Conservation (phyloP, 163 green algal species). For the Scenedesmus sp. region DNA sequence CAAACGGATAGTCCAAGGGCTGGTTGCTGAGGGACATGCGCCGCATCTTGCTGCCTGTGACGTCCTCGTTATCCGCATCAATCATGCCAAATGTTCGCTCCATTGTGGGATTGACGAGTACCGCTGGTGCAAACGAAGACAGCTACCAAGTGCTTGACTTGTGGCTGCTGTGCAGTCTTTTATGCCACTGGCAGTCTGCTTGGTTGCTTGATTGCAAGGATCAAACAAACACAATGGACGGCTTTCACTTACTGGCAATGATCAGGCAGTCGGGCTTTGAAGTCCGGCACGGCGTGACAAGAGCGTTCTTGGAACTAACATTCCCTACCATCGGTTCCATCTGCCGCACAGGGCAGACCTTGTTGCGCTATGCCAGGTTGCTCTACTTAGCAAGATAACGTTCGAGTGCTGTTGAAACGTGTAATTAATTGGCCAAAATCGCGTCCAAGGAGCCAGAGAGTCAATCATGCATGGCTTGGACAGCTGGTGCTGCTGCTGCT, state of each 20-base stretch:
- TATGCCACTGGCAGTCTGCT: not conserved
- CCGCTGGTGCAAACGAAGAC: not conserved
- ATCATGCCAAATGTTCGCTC: not conserved
- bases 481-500: no score
- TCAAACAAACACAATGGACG: no score
- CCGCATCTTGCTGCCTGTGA: not conserved
- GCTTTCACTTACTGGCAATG: no score
- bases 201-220: no score
- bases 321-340: not conserved
- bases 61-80: not conserved
- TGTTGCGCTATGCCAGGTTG: no score
- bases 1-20: constrained; percentile 1
- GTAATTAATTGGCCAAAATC: no score
- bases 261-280: no score
- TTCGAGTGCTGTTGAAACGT: no score
- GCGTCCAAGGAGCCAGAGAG: no score
- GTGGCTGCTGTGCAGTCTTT: not conserved
- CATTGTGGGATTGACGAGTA: not conserved
- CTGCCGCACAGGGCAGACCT: not conserved
- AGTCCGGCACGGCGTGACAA: not conserved
- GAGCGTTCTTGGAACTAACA: constrained; percentile 4
- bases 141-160: not conserved
- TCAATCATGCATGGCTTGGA: no score
- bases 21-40: not conserved
- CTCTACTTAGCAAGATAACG: no score